These are phyloP conservation scores for Coniochaeta pulveracea DNA, from an alignment of 2,329 filamentous ascomycete species.

Conservation along the genomic window DNA sequence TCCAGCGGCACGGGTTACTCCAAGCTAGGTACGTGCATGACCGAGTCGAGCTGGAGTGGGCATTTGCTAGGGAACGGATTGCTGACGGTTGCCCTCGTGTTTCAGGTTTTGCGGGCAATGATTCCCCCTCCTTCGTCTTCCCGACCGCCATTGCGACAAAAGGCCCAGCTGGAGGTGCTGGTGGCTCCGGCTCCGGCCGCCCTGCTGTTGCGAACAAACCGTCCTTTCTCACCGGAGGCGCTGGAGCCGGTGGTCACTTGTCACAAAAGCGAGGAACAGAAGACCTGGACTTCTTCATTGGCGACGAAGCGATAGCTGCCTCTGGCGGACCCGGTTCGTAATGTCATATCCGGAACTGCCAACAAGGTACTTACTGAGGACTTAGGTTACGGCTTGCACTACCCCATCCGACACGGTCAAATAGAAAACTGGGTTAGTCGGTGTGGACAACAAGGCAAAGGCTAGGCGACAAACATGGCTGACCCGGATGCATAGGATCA, in stretches of 20 bases:
- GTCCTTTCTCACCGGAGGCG: constrained; percentile 84
- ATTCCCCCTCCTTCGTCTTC: constrained; percentile 98
- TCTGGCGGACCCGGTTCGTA: constrained; percentile 65
- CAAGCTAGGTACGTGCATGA: constrained; percentile 73
- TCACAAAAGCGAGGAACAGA: constrained; percentile 91
- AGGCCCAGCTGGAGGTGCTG: constrained; percentile 57
- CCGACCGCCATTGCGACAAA: constrained; percentile 98
- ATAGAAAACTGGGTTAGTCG: constrained; percentile 89
- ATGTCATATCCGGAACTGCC: not conserved
- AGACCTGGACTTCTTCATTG: constrained; percentile 97
- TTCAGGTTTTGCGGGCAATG: constrained; percentile 93
- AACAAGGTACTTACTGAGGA: constrained; percentile 8
- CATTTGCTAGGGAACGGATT: too few species aligned
- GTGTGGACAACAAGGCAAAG: not conserved
- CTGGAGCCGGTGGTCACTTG: constrained; percentile 71
- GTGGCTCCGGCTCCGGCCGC: constrained; percentile 73
- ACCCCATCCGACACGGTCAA: constrained; percentile 94
- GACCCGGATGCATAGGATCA: constrained; percentile 57
- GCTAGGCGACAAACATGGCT: constrained; percentile 10
- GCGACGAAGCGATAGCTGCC: constrained; percentile 85
- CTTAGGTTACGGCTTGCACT: constrained; percentile 85
- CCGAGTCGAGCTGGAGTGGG: not conserved
- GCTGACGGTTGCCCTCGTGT: constrained; percentile 4
- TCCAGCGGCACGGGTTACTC: constrained; percentile 96
- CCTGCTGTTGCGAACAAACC: constrained; percentile 91